Conservation (phyloP, 2,329 filamentous ascomycete genomes). For the Pseudocercospora cruenta region DNA sequence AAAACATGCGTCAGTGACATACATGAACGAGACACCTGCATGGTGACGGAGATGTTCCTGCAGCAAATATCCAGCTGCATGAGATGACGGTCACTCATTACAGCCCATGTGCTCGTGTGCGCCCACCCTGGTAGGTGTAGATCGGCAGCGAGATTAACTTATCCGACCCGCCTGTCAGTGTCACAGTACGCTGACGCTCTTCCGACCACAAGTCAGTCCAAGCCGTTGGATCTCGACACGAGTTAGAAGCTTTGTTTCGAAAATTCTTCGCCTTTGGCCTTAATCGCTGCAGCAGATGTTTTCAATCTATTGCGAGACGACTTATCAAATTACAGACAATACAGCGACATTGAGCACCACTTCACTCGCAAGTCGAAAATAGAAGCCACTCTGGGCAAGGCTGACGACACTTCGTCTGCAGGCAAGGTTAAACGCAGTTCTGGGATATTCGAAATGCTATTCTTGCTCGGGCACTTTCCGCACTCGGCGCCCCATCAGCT, state of each 20-base stretch:
- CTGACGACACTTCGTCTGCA: conserved; percentile 1
- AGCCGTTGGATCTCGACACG: background rate
- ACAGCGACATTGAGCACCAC: background rate
- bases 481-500: background rate
- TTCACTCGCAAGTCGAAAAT: conserved; percentile 4
- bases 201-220: background rate
- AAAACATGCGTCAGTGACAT: background rate
- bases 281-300: background rate
- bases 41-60: conserved; percentile 3
- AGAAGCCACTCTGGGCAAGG: conserved; percentile 3
- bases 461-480: conserved; percentile 18
- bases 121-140: background rate
- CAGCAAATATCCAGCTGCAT: background rate
- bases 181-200: background rate
- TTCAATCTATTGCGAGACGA: background rate
- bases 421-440: conserved; percentile 16
- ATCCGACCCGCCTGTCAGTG: conserved; percentile 4
- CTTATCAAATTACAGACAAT: background rate
- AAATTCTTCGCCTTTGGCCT: background rate
- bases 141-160: background rate
- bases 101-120: background rate
- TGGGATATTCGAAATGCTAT: conserved; percentile 19
- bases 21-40: conserved; percentile 6
- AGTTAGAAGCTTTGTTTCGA: background rate
- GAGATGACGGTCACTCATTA: background rate